These are phyloP conservation scores for Lactarius hatsudake DNA, from an alignment of 768 basidiomycete genomes.

Conservation along the genomic window DNA sequence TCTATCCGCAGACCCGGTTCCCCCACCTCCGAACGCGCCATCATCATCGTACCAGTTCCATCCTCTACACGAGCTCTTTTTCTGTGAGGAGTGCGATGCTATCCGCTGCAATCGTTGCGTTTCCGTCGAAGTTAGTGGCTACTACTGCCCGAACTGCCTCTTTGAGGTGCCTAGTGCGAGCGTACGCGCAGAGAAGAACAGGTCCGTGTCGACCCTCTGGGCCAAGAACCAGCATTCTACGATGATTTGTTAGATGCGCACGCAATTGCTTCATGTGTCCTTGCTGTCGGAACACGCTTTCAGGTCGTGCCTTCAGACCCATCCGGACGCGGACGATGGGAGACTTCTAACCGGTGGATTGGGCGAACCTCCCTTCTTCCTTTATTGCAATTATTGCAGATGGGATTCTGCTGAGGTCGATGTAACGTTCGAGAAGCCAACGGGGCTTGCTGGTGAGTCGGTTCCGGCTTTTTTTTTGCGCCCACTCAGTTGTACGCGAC, in stretches of 20 bases:
- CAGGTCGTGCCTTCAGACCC: conserved; percentile 89
- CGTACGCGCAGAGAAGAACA: conserved; percentile 96
- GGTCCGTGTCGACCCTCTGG: conserved; percentile 46
- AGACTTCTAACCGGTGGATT: conserved; percentile 48
- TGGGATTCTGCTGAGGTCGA: conserved; percentile 94
- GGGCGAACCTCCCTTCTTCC: conserved; percentile 82
- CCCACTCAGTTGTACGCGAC: conserved; percentile 4
- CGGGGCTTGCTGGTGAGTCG: conserved; percentile 81
- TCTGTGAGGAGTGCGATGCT: conserved; percentile 98
- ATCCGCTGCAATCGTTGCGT: conserved; percentile 93
- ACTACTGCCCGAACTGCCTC: conserved; percentile 97
- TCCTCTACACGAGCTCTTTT: conserved; percentile 81
- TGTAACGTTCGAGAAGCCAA: conserved; percentile 94
- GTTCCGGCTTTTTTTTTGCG: neutral
- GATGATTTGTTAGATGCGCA: conserved; percentile 67
- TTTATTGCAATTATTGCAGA: conserved; percentile 88
- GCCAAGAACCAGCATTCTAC: neutral
- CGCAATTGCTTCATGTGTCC: conserved; percentile 98
- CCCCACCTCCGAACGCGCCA: conserved; percentile 70
- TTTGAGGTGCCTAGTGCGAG: conserved; percentile 98
- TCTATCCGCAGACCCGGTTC: conserved; percentile 52
- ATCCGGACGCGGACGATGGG: conserved; percentile 57
- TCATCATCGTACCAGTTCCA: conserved; percentile 84
- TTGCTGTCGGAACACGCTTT: conserved; percentile 83
- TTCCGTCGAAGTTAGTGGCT: conserved; percentile 89